These are phyloP conservation scores for Tephrocybe sp. DNA, from an alignment of 768 basidiomycete species.

Conservation along the genomic window DNA sequence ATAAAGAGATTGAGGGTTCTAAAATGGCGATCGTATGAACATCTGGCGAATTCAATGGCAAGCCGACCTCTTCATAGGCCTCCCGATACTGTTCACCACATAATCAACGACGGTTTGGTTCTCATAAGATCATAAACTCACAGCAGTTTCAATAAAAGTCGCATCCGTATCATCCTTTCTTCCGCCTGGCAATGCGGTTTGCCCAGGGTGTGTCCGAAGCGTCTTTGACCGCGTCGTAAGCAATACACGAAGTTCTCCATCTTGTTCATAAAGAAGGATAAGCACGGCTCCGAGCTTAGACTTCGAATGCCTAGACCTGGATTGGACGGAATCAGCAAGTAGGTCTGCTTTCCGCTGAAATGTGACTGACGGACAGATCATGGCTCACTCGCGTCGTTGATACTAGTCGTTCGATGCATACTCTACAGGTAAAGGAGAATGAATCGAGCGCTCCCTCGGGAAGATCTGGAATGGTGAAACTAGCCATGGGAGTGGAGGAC, in stretches of 20 bases:
- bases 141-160: slow-evolving; percentile 69
- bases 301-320: slow-evolving; percentile 30
- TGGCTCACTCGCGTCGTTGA: slow-evolving; percentile 29
- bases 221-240: slow-evolving; percentile 83
- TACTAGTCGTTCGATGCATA: slow-evolving; percentile 40
- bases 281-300: slow-evolving; percentile 72
- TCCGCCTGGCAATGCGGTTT: slow-evolving; percentile 83
- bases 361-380: slow-evolving; percentile 52
- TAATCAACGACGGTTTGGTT: not conserved
- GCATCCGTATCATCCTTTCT: slow-evolving; percentile 67
- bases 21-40: slow-evolving; percentile 60
- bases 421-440: slow-evolving; percentile 26
- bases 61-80: slow-evolving; percentile 80
- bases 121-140: slow-evolving; percentile 25
- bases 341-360: slow-evolving; percentile 8
- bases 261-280: slow-evolving; percentile 74
- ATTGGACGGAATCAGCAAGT: slow-evolving; percentile 15
- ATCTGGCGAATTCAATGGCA: slow-evolving; percentile 55
- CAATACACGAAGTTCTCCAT: slow-evolving; percentile 66
- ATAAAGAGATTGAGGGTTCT: slow-evolving; percentile 67
- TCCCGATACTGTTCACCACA: slow-evolving; percentile 60
- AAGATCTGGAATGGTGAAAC: slow-evolving; percentile 11
- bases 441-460: slow-evolving; percentile 19
- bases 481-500: slow-evolving; percentile 2
- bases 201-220: slow-evolving; percentile 72